phyloP scores from a whole-genome alignment of 176 grass and related monocot genomes.

The Elaeis guineensis region DNA sequence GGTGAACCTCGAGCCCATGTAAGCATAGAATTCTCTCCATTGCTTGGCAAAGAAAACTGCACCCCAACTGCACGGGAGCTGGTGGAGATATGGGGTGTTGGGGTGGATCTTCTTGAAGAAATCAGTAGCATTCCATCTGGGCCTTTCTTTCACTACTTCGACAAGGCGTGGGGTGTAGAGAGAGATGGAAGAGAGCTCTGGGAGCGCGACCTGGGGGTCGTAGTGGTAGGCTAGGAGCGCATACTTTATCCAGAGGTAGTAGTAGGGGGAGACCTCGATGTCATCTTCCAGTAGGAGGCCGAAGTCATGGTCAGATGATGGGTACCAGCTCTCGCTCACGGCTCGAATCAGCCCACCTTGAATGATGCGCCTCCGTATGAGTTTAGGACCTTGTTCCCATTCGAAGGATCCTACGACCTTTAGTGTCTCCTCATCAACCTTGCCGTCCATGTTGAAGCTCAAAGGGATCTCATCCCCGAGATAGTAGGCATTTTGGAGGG shows the following conservation, averaged over 20 bases:
- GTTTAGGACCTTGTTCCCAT: conserved; percentile 71
- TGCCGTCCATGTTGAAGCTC: conserved; percentile 99
- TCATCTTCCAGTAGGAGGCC: conserved; percentile 90
- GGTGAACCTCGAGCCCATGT: conserved; percentile 76
- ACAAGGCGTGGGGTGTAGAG: conserved; percentile 90
- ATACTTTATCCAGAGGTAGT: conserved; percentile 97
- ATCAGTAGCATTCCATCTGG: conserved; percentile 63
- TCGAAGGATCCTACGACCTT: conserved; percentile 42
- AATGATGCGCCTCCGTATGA: conserved; percentile 69
- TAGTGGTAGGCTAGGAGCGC: conserved; percentile 77
- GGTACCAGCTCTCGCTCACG: conserved; percentile 99
- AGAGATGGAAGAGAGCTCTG: conserved; percentile 85
- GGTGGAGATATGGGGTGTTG: conserved; percentile 91
- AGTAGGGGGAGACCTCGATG: conserved; percentile 97
- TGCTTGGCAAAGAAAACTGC: conserved; percentile 99
- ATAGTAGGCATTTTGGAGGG: conserved; percentile 63
- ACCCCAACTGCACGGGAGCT: conserved; percentile 98
- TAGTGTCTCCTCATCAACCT: conserved; percentile 68
- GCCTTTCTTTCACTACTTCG: conserved; percentile 82
- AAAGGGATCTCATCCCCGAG: conserved; percentile 74
- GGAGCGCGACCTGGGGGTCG: conserved; percentile 56
- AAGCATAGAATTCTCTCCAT: conserved; percentile 98
- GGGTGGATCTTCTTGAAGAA: conserved; percentile 70
- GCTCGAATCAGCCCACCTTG: conserved; percentile 89
- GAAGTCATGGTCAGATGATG: conserved; percentile 62